phyloP scores from a whole-genome alignment of 129 eudicot genomes.

The Flaveria linearis region DNA sequence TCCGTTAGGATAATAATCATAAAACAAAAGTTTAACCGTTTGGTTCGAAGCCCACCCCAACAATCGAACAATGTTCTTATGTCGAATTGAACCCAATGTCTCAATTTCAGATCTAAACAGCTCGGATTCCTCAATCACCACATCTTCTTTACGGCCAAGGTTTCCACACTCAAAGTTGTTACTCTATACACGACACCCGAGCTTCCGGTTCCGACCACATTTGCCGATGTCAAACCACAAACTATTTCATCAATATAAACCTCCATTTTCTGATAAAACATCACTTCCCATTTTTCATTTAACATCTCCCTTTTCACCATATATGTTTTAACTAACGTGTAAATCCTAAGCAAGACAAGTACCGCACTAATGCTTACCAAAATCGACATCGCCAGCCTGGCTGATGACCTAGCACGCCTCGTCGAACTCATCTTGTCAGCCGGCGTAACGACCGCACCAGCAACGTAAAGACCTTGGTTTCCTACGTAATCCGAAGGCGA shows the following conservation, averaged over 20 bases:
- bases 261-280: slow-evolving; percentile 46
- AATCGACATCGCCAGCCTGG: slow-evolving; percentile 76
- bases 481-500: slow-evolving; percentile 61
- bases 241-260: slow-evolving; percentile 71
- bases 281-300: background rate
- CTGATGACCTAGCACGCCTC: slow-evolving; percentile 44
- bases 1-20: slow-evolving; percentile 89
- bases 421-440: slow-evolving; percentile 40
- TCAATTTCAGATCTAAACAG: slow-evolving; percentile 80
- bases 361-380: slow-evolving; percentile 74
- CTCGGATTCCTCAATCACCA: slow-evolving; percentile 89
- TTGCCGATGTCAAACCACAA: slow-evolving; percentile 57
- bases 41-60: slow-evolving; percentile 92
- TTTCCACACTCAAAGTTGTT: slow-evolving; percentile 58
- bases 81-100: slow-evolving; percentile 84
- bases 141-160: slow-evolving; percentile 91
- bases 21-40: slow-evolving; percentile 72
- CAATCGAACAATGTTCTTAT: slow-evolving; percentile 81
- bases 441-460: slow-evolving; percentile 47
- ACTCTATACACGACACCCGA: slow-evolving; percentile 94
- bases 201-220: slow-evolving; percentile 95
- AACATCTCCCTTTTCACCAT: background rate
- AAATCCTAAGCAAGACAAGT: slow-evolving; percentile 49
- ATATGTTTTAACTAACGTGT: background rate
- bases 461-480: slow-evolving; percentile 50